Conservation (phyloP, 441 rosid species). For the Gossypium davidsonii region DNA sequence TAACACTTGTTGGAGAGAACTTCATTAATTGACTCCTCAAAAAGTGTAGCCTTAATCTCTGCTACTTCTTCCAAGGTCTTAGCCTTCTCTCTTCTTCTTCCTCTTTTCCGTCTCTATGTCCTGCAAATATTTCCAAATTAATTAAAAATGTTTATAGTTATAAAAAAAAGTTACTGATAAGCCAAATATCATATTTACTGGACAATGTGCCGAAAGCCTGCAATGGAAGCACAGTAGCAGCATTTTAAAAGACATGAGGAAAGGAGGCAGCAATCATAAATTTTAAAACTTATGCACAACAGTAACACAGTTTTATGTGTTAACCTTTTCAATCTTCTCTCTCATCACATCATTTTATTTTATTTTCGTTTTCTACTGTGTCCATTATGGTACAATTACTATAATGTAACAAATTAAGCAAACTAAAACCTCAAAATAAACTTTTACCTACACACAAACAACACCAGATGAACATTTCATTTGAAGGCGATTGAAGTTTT, state of each 20-base stretch:
- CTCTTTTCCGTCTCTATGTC: constrained; percentile 6
- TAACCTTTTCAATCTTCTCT: constrained; percentile 68
- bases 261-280: not conserved
- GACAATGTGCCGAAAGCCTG: not conserved
- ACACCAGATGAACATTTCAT: not conserved
- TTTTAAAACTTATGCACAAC: not conserved
- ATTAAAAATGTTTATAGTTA: not conserved
- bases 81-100: constrained; percentile 3
- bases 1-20: constrained; percentile 64
- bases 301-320: not conserved
- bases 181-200: not conserved
- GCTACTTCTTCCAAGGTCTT: constrained; percentile 11
- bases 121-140: constrained; percentile 6
- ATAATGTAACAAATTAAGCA: not conserved
- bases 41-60: constrained; percentile 18
- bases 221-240: not conserved
- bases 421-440: not conserved
- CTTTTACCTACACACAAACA: not conserved
- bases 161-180: not conserved
- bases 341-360: constrained; percentile 35
- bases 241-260: not conserved
- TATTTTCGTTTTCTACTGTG: not conserved
- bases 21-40: constrained; percentile 76
- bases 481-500: not conserved
- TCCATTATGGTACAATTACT: not conserved